A percentile compares a stretch with the other conserved stretches of the same genome.
phyloP scores from a whole-genome alignment of 345 rosid species.

The Citrus hindsii region DNA sequence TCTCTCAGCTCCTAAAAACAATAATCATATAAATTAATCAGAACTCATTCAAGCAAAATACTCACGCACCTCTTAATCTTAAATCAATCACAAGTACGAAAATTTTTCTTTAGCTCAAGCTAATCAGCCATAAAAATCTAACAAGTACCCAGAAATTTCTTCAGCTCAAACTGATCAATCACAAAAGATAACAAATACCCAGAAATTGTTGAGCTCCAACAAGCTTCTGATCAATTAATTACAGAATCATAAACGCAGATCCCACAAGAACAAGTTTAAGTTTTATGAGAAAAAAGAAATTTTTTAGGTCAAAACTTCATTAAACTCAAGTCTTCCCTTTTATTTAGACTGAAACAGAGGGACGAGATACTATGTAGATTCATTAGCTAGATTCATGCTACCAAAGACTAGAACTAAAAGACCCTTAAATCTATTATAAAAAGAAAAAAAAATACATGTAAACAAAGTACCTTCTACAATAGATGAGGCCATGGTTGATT shows the following conservation, averaged over 20 bases:
- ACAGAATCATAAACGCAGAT: not conserved
- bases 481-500: conserved; percentile 30
- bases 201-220: not conserved
- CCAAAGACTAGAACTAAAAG: not conserved
- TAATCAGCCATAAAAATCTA: conserved; percentile 12
- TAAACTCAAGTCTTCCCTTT: not conserved
- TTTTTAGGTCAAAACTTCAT: not conserved
- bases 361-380: not conserved
- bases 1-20: conserved; percentile 44
- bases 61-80: not conserved
- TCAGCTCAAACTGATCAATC: conserved; percentile 18
- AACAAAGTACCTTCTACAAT: conserved; percentile 28
- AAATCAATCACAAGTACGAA: not conserved
- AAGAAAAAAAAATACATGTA: not conserved
- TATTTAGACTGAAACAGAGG: not conserved
- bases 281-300: not conserved
- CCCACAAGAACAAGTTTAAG: not conserved
- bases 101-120: conserved; percentile 16
- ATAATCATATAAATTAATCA: conserved; percentile 6
- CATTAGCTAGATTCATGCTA: not conserved
- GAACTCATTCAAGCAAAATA: conserved; percentile 14
- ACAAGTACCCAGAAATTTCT: not conserved
- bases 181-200: conserved; percentile 3
- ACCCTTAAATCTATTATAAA: not conserved
- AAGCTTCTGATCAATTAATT: conserved; percentile 4